Evolutionary conservation across 257 asterid species (phyloP), one percentile per base, ranked within the genome.

Genomic region (Solanum virginianum): DNA sequence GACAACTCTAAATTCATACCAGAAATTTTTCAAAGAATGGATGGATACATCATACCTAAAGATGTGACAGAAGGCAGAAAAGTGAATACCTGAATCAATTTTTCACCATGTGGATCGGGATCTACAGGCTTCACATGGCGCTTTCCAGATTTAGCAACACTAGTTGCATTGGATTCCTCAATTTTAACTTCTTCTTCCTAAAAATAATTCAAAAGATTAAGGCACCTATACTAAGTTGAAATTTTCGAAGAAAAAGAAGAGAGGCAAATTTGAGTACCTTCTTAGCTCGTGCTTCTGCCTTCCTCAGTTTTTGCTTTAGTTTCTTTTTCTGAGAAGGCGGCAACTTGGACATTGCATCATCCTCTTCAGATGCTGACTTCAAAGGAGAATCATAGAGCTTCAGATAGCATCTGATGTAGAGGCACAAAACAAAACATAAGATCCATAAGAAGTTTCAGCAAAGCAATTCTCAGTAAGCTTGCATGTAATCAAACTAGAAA

Each of bases 271-370:
- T 17, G 18, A 49, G 86, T 92, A 95, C 99, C 89, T 97, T 97
- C 90, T 97, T 97, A 85, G 99, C 98, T 84, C 97, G 94, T 55
- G 98, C 98, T 92, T 95, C 98, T 55, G 99, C 98, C 88, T 95
- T 97, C 89, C 96, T 93, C 89, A 93, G 98, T 87, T 92, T 97
- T 89, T 97, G 99, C 90, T 94, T 94, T 92, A 97, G 85, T 89
- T 97, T 97, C 94, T 94, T 97, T 87, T 94, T 95, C 92, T 97
- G 99, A 79, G 98, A 90, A 85, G 98, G 91, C 24, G 94, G 91
- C 91, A 97, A 85, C 92, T 93, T 97, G 29, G 97, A 95, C 88
- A 91, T 91, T 85, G 92, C 97, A 60, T 95, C 96, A 51, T 97
- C 98, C 87, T 97, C 99, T 87, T 97, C 98, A 26, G 92, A 87